Base-by-base conservation (phyloP, 2,329 filamentous ascomycete species). In the Aureobasidium melanogenum region DNA sequence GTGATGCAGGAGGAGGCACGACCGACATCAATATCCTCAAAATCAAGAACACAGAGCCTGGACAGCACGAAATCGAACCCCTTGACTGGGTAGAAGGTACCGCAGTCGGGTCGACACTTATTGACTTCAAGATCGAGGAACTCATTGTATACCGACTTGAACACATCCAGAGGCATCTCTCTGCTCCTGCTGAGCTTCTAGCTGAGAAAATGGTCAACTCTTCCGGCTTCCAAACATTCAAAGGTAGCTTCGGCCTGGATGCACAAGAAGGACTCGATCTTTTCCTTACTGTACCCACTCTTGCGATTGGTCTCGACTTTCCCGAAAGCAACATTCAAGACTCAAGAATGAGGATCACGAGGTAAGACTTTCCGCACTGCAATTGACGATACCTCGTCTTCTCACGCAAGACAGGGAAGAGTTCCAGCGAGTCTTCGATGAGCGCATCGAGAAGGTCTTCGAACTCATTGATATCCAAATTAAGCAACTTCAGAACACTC, bases 1-100 rank as follows among this genome's bases (percentile, higher is more conserved):
- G 79, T 63, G 79, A 82, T 68, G 76, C 75, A 30, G 79, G 80
- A 8, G 79, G 79, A 41, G 79, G 79, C 6, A 82, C 79, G 0
- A 75, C 73, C 17, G 75, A 78, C 63, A 56, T 77, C 7, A 72
- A 69, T 5, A 71, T 75, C 0, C 67, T 77, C 1, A 68, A 69
- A n/a, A 71, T 77, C 1, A 61, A 17, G 52, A 59, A 26, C 36
- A 47, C 9, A 30, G 30, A 15, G 24, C 26, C 22, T 26, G 41
- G 19, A 24, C 26, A 15, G 36, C 44, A 12, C n/a, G 47, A 48
- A 30, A 43, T 64, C 10, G 26, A 55, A 14, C 62, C 62, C 8
- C 54, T 63, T 22, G 28, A 43, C 36, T 63, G 58, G 54, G 60
- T 60, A 7, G 56, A 63, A 24, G 65, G 67, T 24, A 67, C 71